phyloP scores from a whole-genome alignment of 2,329 filamentous ascomycete species.

The Phialophora macrospora region DNA sequence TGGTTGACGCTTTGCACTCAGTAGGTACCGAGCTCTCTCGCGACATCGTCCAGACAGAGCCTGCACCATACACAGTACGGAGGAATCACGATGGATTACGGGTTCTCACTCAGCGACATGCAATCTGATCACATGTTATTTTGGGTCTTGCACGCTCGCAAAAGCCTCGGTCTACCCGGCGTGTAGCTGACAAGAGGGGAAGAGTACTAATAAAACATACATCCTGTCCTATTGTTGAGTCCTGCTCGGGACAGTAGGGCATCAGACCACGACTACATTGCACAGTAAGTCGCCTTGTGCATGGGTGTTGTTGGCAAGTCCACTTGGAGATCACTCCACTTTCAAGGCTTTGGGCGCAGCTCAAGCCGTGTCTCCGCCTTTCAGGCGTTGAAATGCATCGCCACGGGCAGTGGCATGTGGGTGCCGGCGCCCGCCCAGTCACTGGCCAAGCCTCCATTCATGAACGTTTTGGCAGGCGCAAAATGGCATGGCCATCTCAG shows the following conservation, averaged over 20 bases:
- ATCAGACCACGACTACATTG: too few species aligned
- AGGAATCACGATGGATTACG: not conserved
- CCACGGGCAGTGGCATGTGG: constrained; percentile 9
- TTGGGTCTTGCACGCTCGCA: not conserved
- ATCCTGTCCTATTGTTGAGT: not conserved
- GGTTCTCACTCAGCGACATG: not conserved
- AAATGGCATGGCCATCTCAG: constrained; percentile 10
- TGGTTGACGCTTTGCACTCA: not conserved
- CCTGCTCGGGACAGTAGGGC: not conserved
- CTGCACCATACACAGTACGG: not conserved
- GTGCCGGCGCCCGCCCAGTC: not conserved
- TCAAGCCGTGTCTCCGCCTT: not conserved
- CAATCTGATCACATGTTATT: not conserved
- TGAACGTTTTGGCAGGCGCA: not conserved
- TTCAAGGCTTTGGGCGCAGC: not conserved
- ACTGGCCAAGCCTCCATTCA: not conserved
- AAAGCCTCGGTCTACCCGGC: not conserved
- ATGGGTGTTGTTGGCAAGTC: not conserved
- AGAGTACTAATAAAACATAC: not conserved
- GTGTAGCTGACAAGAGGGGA: not conserved
- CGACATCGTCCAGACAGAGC: not conserved
- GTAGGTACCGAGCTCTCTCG: not conserved
- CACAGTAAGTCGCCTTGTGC: not conserved
- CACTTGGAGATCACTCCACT: constrained; percentile 4
- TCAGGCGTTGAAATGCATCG: constrained; percentile 14